Evolutionary conservation across 2,329 filamentous ascomycete genomes (phyloP), one percentile per base, ranked within the genome.

Genomic region (Acrodontium crateriforme): DNA sequence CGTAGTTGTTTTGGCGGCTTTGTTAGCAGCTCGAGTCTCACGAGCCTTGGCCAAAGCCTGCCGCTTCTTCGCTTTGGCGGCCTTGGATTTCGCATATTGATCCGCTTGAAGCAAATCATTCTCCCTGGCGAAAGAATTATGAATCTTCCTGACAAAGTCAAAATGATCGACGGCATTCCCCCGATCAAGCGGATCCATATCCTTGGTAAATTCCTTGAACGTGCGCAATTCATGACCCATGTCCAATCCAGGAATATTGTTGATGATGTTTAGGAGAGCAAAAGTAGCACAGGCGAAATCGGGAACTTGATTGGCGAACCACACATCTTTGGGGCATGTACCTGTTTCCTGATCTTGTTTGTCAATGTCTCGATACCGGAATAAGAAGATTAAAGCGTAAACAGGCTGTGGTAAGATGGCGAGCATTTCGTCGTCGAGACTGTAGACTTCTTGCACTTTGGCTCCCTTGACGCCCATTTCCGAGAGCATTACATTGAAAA

Each of bases 281-380:
- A 94, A 72, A n/a, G 82, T 89, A 12, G 83, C 89, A 55, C 89
- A 98, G 15, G 83, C 78, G 53, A 92, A 92, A 30, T 71, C 67
- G 0, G 74, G 77, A 1, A 80, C 83, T 76, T 87, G 87, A 46
- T 94, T 94, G 16, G 85, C 84, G 52, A 94, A 95, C 87, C 89
- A 98, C 11, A 95, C 62, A 16, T 71, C 59, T 3, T 70, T 59
- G 1, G 74, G 74, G 37, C 69, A 75, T 36, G 51, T 63, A 24
- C 58, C 60, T 3, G 34, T 35, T 36, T 67, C 61, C 31, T 63
- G 57, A 45, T 58, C 69, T 40, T 52, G 50, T 4, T 56, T 50
- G 30, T 71, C 64, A n/a, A 66, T 62, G 17, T 69, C 54, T 18
- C 34, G 27, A 11, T 62, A 93, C 33, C 77, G 71, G 44, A 83